Evolutionary conservation across 495 filamentous ascomycete genomes (phyloP).

Genomic region (Penicillium goetzii): DNA sequence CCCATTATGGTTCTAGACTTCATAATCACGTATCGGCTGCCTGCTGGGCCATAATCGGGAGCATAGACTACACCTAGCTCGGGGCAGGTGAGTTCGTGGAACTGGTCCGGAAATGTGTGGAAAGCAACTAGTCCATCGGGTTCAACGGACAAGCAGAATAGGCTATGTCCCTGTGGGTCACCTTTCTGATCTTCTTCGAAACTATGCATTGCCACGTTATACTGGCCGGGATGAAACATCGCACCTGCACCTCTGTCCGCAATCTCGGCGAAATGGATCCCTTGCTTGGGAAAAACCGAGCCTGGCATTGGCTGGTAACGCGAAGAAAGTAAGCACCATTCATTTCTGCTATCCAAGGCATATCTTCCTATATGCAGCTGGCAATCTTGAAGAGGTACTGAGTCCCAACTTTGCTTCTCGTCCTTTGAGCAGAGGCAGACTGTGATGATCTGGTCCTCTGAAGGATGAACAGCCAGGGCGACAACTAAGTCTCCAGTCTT

Average conservation of each 20-base stretch:
- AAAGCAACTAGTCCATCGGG: not conserved
- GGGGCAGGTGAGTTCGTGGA: not conserved
- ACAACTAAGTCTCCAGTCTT: not conserved
- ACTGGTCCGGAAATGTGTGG: not conserved
- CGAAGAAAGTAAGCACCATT: not conserved
- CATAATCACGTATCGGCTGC: not conserved
- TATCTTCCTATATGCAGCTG: conserved; percentile 12
- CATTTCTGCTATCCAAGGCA: not conserved
- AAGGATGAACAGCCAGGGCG: conserved; percentile 9
- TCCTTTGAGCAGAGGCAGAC: not conserved
- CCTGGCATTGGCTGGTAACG: not conserved
- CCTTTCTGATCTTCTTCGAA: no score
- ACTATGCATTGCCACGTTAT: not conserved
- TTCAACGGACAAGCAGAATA: not conserved
- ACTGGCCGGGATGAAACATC: not conserved
- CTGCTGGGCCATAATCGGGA: not conserved
- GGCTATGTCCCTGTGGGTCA: not conserved
- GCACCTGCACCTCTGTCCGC: not conserved
- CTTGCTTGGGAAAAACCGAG: not conserved
- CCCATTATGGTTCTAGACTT: not conserved
- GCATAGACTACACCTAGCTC: not conserved
- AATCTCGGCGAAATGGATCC: not conserved
- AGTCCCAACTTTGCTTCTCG: no score
- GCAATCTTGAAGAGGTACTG: not conserved
- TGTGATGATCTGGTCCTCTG: conserved; percentile 16